A percentile compares a stretch with the other conserved stretches of the same genome.
These are phyloP conservation scores for Ascochyta fabae DNA, from an alignment of 2,329 filamentous ascomycete species.

Conservation along the genomic window DNA sequence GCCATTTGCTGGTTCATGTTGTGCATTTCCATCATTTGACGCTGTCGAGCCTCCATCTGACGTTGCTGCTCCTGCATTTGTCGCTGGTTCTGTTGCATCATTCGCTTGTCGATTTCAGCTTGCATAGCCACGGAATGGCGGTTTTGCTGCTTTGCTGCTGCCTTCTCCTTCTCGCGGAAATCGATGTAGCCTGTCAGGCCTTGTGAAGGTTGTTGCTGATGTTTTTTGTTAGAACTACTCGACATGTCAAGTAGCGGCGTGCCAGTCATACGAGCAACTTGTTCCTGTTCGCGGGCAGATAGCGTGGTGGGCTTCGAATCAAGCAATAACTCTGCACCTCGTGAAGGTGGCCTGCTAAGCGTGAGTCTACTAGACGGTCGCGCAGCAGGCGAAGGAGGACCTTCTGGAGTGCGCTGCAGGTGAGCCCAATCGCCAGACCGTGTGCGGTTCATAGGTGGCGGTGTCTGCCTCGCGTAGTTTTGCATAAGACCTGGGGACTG, in stretches of 20 bases:
- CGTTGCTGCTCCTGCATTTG: conserved; percentile 41
- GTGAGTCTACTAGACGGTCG: conserved; percentile 41
- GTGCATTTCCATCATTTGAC: conserved; percentile 36
- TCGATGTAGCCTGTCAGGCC: conserved; percentile 80
- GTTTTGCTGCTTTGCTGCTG: conserved; percentile 41
- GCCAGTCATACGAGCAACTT: conserved; percentile 82
- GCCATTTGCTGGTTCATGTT: conserved; percentile 36
- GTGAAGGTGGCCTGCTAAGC: conserved; percentile 59
- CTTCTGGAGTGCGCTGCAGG: conserved; percentile 39
- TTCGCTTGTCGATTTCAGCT: conserved; percentile 45
- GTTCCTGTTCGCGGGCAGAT: conserved; percentile 87
- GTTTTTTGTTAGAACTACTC: conserved; percentile 52
- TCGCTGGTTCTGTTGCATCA: conserved; percentile 40
- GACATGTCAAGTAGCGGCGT: conserved; percentile 75
- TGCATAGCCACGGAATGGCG: conserved; percentile 44
- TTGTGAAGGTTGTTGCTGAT: conserved; percentile 52
- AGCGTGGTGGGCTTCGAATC: conserved; percentile 66
- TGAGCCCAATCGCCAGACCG: conserved; percentile 56
- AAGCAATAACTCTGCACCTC: conserved; percentile 62
- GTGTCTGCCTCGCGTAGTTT: conserved; percentile 63
- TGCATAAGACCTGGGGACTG: conserved; percentile 51
- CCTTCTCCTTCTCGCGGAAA: conserved; percentile 76
- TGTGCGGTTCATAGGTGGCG: conserved; percentile 52
- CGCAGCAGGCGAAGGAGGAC: conserved; percentile 25
- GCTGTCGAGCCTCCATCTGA: conserved; percentile 32